Evolutionary conservation across 1,139 yeast species (phyloP).

Genomic region (Groenewaldozyma auringiensis): DNA sequence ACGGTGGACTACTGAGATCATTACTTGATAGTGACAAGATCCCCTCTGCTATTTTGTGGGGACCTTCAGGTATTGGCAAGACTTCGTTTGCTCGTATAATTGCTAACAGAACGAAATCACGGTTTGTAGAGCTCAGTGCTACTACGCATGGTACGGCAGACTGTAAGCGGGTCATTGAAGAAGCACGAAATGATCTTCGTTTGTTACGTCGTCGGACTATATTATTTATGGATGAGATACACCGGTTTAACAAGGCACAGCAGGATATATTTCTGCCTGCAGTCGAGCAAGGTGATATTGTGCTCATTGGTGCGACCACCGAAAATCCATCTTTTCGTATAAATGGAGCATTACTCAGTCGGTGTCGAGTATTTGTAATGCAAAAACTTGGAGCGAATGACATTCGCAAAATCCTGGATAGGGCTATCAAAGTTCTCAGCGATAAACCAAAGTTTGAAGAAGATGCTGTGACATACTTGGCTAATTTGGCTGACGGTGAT

Average conservation of each 20-base stretch:
- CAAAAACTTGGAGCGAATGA: constrained; percentile 54
- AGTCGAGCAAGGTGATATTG: constrained; percentile 37
- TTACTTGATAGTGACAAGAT: constrained; percentile 49
- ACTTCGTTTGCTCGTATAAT: constrained; percentile 67
- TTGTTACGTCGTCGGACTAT: constrained; percentile 67
- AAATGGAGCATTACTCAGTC: constrained; percentile 77
- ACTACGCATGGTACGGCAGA: constrained; percentile 68
- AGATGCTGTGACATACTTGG: constrained; percentile 61
- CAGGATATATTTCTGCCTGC: constrained; percentile 64
- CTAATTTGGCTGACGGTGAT: constrained; percentile 80
- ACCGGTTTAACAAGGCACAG: constrained; percentile 79
- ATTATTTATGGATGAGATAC: constrained; percentile 87
- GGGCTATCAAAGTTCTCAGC: constrained; percentile 59
- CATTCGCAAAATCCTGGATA: constrained; percentile 48
- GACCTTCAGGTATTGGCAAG: constrained; percentile 92
- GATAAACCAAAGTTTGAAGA: constrained; percentile 45
- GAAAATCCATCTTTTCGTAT: constrained; percentile 93
- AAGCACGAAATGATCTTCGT: constrained; percentile 59
- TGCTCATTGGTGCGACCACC: constrained; percentile 83
- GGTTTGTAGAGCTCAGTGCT: constrained; percentile 82
- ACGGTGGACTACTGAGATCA: constrained; percentile 61
- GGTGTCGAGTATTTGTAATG: constrained; percentile 82
- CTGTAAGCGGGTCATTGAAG: constrained; percentile 63
- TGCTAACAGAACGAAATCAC: constrained; percentile 44
- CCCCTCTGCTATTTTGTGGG: constrained; percentile 92